These are phyloP conservation scores for Aspergillus persii DNA, from an alignment of 2,329 filamentous ascomycete species.

Conservation along the genomic window DNA sequence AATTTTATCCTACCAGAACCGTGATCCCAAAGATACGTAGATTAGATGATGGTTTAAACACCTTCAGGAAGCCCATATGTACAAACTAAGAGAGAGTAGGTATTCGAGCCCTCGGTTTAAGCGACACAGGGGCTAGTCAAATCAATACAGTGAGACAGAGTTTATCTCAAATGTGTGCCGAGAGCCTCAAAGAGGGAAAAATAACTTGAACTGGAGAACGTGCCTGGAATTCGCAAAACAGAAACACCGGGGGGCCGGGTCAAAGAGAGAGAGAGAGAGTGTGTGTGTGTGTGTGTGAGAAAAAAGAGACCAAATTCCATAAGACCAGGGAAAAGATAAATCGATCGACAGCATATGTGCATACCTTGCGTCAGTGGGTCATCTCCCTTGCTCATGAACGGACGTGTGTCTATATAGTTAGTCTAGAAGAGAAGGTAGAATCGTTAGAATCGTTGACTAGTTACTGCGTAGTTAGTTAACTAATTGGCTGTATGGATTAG, in stretches of 20 bases:
- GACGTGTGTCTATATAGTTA: too few relatives aligned
- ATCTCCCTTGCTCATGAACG: neutral
- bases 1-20: neutral
- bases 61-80: neutral
- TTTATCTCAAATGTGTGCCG: neutral
- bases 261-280: too few relatives aligned
- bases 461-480: neutral
- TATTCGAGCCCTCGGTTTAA: neutral
- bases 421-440: too few relatives aligned
- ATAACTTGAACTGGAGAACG: too few relatives aligned
- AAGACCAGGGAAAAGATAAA: too few relatives aligned
- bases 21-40: neutral
- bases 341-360: neutral
- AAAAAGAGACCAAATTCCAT: too few relatives aligned
- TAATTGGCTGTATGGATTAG: too few relatives aligned
- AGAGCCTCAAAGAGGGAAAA: neutral
- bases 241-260: too few relatives aligned
- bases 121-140: neutral
- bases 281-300: too few relatives aligned
- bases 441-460: neutral
- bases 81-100: neutral
- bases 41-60: neutral
- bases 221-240: too few relatives aligned
- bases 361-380: neutral
- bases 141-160: neutral